Base-by-base conservation (phyloP, 2,329 filamentous ascomycete species). In the Colletotrichum spaethianum region DNA sequence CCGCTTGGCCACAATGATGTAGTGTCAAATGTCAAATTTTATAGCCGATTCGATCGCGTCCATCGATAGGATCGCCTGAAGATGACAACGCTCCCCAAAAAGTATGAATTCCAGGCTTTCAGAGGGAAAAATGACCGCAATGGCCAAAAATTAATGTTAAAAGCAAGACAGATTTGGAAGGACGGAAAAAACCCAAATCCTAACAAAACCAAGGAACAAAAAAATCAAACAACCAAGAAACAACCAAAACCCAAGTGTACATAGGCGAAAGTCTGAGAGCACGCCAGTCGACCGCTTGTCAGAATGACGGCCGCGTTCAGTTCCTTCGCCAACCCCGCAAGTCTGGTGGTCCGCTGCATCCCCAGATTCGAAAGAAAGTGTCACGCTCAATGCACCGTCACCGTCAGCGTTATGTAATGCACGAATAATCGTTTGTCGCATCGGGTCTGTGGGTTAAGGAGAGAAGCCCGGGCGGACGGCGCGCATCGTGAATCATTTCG, bases 401-500 rank as follows among this genome's bases (percentile, higher is more conserved):
- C 28, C 28, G 33, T 44, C 38, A 68, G 48, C 31, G 59, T 36
- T 48, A 18, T n/a, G n/a, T 20, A 38, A 18, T 48, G 18, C 7
- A 20, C 36, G 36, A 36, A 12, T 46, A n/a, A 8, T 42, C 14
- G 28, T 36, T 53, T 23, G 38, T 63, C 36, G 38, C 28, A 56
- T 56, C 40, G 64, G 44, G 64, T 59, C 42, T 62, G 68, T 63
- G 68, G 36, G 63, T 44, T 40, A 48, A n/a, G 9, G 26, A 14
- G 26, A 26, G 23, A 48, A 48, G 59, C 40, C 26, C 16, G 44
- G 50, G 56, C 63, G 50, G 55, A 53, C 53, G 62, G 38, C 31
- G 53, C 48, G 33, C 42, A 63, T 67, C 31, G 40, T 67, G 57
- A 63, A 71, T 67, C 26, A 42, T 56, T 44, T 40, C 65, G 53